Evolutionary conservation across 2,329 filamentous ascomycete species (phyloP), one percentile per base, ranked within the genome.

Genomic region (Colletotrichum noveboracense): DNA sequence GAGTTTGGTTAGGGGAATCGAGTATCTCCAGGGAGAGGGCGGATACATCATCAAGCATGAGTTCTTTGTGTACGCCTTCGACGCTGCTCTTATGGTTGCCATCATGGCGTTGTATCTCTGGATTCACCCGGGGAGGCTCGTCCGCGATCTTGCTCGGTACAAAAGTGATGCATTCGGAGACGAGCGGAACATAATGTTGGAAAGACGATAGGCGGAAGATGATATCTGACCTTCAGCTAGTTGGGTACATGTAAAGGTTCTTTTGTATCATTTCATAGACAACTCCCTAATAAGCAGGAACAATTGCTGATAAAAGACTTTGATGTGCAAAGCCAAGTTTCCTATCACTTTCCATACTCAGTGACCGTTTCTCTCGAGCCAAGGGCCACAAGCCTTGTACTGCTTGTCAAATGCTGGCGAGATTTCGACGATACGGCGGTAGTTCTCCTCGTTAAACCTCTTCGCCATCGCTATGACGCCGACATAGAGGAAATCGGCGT

Each of bases 401-500:
- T 76, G 58, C 36, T 32, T 69, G 6, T 69, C 70, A 4, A 77
- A 43, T 5, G 72, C 65, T 1, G 14, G n/a, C 3, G 67, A 58
- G 16, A 64, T 66, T 34, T 81, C 80, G 32, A 88, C 67, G 5
- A 85, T 76, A 58, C 83, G 81, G 52, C 85, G 78, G 77, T 84
- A 89, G 3, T 84, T 34, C 28, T 83, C 82, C n/a, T 84, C 81
- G 52, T 85, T 82, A 24, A 86, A 80, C 1, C 81, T 67, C 77
- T 82, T 84, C 9, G 85, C 76, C 71, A 88, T 90, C 6, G 89
- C 82, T 73, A 92, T 76, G 38, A 85, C 84, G 2, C 85, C 86
- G 1, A 88, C 88, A 79, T 91, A 88, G 3, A 91, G 85, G 71
- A 94, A 90, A 80, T 93, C 92, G 6, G 88, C 88, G 80, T 90